These are phyloP conservation scores for Corrigiola litoralis DNA, from an alignment of 179 eudicot genomes.

Conservation along the genomic window DNA sequence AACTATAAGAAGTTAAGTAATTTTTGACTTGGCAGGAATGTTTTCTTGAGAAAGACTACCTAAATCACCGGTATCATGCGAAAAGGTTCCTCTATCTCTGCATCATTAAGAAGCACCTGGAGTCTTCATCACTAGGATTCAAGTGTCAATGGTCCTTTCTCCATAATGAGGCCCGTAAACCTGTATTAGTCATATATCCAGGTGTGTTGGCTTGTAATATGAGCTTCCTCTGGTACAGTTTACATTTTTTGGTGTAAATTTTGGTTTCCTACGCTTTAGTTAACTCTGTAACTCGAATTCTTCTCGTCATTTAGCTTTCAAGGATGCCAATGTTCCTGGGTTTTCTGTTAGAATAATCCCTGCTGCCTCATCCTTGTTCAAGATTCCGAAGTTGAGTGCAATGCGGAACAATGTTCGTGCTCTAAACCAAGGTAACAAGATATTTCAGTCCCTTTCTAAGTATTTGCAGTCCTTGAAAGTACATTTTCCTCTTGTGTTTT, in stretches of 20 bases:
- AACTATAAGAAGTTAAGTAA: neutral
- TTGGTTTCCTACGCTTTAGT: neutral
- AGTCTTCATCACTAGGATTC: conserved; percentile 38
- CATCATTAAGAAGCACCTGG: conserved; percentile 64
- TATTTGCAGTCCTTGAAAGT: neutral
- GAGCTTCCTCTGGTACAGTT: neutral
- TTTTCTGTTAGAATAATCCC: conserved; percentile 73
- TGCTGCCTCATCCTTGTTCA: conserved; percentile 51
- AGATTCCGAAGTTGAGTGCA: conserved; percentile 37
- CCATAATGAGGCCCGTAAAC: conserved; percentile 91
- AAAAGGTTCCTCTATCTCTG: conserved; percentile 91
- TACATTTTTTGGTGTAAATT: neutral
- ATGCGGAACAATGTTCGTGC: conserved; percentile 57
- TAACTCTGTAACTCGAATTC: conserved; percentile 6
- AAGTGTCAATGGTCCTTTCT: conserved; percentile 66
- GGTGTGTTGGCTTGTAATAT: conserved; percentile 31
- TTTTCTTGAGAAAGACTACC: conserved; percentile 86
- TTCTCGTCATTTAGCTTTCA: conserved; percentile 34
- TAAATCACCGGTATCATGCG: conserved; percentile 88
- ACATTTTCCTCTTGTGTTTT: neutral
- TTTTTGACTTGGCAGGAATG: conserved; percentile 54
- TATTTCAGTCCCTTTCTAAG: neutral
- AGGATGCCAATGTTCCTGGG: conserved; percentile 32
- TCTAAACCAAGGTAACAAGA: conserved; percentile 51
- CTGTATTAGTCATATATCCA: conserved; percentile 66